Evolutionary conservation across 192 early-diverging fungal species (phyloP).

Genomic region (Cetraspora pellucida): DNA sequence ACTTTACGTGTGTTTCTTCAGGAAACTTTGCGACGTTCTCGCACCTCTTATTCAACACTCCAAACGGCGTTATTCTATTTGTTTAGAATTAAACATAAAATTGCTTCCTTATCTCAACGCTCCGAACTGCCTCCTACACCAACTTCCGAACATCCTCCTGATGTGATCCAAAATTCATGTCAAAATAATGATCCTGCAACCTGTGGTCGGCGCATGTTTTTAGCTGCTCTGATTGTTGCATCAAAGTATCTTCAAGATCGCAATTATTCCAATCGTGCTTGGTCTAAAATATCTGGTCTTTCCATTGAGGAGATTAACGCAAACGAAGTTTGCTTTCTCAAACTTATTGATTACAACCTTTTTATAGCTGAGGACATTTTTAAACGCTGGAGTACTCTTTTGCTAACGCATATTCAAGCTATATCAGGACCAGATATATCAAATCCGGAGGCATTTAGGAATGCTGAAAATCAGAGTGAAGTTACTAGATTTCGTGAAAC

Average conservation of each 20-base stretch:
- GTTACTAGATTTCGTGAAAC: constrained; percentile 25
- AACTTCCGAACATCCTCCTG: not conserved
- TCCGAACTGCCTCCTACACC: constrained; percentile 15
- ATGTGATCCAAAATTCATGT: constrained; percentile 11
- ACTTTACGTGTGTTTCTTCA: constrained; percentile 72
- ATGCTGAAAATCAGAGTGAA: constrained; percentile 23
- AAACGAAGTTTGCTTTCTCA: constrained; percentile 77
- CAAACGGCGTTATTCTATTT: constrained; percentile 79
- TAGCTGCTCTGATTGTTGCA: constrained; percentile 81
- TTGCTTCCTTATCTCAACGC: constrained; percentile 24
- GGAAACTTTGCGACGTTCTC: constrained; percentile 73
- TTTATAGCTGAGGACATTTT: constrained; percentile 62
- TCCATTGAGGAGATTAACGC: constrained; percentile 74
- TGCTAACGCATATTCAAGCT: constrained; percentile 45
- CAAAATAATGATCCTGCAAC: constrained; percentile 30
- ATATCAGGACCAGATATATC: constrained; percentile 29
- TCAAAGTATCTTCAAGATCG: constrained; percentile 89
- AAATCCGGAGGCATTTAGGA: constrained; percentile 29
- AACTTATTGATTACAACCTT: constrained; percentile 78
- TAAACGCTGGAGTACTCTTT: constrained; percentile 54
- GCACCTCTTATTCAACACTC: constrained; percentile 77
- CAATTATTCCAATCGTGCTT: constrained; percentile 83
- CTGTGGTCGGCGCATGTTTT: constrained; percentile 82
- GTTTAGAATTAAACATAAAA: constrained; percentile 48
- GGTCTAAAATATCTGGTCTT: constrained; percentile 87